Evolutionary conservation across 2,329 filamentous ascomycete species (phyloP), one percentile per base, ranked within the genome.

Genomic region (Hypoxylon sp.): DNA sequence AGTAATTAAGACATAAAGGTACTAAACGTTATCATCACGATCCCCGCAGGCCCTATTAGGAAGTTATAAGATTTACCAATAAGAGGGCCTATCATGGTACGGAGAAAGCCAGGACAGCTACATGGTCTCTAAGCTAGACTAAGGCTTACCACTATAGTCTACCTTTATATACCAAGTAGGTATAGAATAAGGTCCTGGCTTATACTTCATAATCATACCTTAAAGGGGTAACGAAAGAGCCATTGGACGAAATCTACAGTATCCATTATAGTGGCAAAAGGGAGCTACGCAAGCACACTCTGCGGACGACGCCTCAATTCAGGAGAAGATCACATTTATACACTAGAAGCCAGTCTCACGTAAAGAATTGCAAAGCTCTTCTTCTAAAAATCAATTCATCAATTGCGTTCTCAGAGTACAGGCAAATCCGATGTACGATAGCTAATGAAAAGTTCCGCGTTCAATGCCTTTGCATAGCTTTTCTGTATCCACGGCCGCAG

Each of bases 401-500:
- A 75, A 75, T 74, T 76, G 67, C 67, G 49, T 77, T 65, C 38
- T 43, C 63, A 75, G 73, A 74, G 72, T 77, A 76, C 70, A 76
- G 63, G 71, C 68, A 74, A 74, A 69, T 68, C 68, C 57, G 60
- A 73, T 72, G 70, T 72, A 76, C 65, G 56, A 73, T 63, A 74
- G 71, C 75, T 71, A 74, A 60, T 71, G 69, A 72, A 43, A 75
- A 71, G 70, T 70, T 70, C 52, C 73, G 71, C 67, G 65, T 68
- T 67, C 67, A 70, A 64, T 74, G 70, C 71, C 68, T 75, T 75
- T 71, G 68, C 72, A 69, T 73, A 75, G 73, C 68, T 76, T 76
- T 77, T 77, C 65, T 74, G 69, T 76, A 75, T 76, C 74, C 76
- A 75, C 65, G 69, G 74, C 70, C 69, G 69, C 72, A 75, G 63